Evolutionary conservation across 108 stramenopile genomes (phyloP), one percentile per base, ranked within the genome.

Genomic region (Mayamaea pseudoterrestris): DNA sequence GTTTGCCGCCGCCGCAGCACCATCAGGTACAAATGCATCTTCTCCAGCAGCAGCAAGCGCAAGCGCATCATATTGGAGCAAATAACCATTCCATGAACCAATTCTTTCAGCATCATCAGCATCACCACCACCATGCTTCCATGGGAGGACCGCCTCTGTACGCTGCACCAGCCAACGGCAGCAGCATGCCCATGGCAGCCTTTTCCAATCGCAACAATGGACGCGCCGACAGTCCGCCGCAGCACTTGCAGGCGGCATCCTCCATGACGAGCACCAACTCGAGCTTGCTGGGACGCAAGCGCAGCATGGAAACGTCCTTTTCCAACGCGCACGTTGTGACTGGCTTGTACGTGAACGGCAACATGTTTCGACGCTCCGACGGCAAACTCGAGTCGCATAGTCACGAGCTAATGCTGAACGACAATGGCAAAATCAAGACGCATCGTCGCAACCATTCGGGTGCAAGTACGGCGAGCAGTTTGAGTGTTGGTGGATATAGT

Each of bases 401-500:
- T 41, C 18, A 48, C 30, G 28, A 48, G 28, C 16, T 16, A 27
- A 24, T 14, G n/a, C n/a, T n/a, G n/a, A 23, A 41, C 12, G 24
- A 28, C 17, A 13, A 27, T 27, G 41, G 40, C 14, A 20, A 8
- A 2, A 21, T 51, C 5, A 37, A 23, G n/a, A 35, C 31, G 13
- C 63, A 58, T 44, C 34, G 52, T 46, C 46, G 57, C 8, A 22
- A 44, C 24, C 27, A 22, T 32, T 63, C 62, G 1, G 55, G 53
- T 22, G 50, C 66, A 31, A 69, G 68, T 3, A 72, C 67, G 8
- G 47, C 75, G 2, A 72, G 70, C 0, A 77, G 66, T 31, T 28
- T 77, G 20, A 77, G 75, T 43, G 68, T 28, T 17, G 67, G 66
- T 16, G 73, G 63, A 6, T 69, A 68, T 36, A 69, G 68, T 8